Percentiles rank a stretch among this genome's conserved stretches.
Conservation (phyloP, 78 protist species). For the Corallochytrium limacisporum region DNA sequence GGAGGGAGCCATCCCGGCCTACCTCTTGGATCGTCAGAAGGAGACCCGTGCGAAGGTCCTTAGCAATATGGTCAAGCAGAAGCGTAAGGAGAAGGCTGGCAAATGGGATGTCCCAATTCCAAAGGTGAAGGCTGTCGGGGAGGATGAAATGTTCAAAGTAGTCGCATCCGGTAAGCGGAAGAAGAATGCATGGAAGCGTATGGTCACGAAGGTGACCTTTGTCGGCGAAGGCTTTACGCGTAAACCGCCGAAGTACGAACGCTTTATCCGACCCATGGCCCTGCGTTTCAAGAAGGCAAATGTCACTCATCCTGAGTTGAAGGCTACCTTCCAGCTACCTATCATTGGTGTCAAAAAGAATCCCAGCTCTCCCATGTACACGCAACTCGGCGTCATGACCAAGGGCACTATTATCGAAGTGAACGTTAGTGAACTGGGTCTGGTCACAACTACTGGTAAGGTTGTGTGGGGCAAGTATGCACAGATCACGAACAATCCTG, state of each 20-base stretch:
- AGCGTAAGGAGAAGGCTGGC: conserved; percentile 98
- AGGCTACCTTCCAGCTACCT: conserved; percentile 87
- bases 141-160: conserved; percentile 91
- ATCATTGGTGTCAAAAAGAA: conserved; percentile 94
- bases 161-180: conserved; percentile 87
- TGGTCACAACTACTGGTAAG: conserved; percentile 96
- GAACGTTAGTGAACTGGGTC: conserved; percentile 91
- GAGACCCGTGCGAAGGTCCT: conserved; percentile 85
- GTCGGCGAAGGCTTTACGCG: conserved; percentile 97
- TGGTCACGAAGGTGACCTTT: conserved; percentile 92
- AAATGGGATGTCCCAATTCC: conserved; percentile 97
- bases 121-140: conserved; percentile 78
- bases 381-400: conserved; percentile 97
- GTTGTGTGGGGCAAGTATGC: conserved; percentile 98
- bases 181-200: conserved; percentile 94
- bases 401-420: conserved; percentile 98
- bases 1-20: conserved; percentile 95
- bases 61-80: conserved; percentile 92
- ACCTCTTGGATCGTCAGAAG: conserved; percentile 87
- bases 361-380: conserved; percentile 79
- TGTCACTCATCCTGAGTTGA: conserved; percentile 98
- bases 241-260: conserved; percentile 96
- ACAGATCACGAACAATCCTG: conserved; percentile 98
- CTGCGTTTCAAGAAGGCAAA: conserved; percentile 89
- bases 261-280: conserved; percentile 95